Evolutionary conservation across 2,329 filamentous ascomycete genomes (phyloP), one percentile per base, ranked within the genome.

Genomic region (Cordyceps fumosorosea): DNA sequence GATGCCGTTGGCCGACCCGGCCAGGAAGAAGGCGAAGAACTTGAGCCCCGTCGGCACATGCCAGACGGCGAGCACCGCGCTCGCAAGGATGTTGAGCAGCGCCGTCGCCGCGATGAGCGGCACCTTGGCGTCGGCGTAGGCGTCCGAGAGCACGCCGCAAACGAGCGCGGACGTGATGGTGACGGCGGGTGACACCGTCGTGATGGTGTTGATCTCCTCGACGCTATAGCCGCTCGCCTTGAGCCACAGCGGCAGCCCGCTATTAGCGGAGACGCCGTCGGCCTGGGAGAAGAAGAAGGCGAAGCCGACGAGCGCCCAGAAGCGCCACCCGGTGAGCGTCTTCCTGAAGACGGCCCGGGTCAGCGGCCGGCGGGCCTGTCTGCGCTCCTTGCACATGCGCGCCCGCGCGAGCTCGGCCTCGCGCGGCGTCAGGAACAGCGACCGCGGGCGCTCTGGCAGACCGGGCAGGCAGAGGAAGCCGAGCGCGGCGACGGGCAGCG

Each of bases 131-230:
- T 78, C 81, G 37, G 37, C 37, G 60, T 82, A 77, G 0, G 77
- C 76, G 67, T 85, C 84, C 3, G 81, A 84, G 3, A 77, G 74
- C 78, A 81, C 84, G 2, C 81, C 83, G 64, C 82, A 84, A 3
- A 76, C 67, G 0, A 86, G 71, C 0, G 82, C 84, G 2, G 77
- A 77, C 10, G 83, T 71, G 0, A 84, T 66, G 34, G 73, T 70
- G 0, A 72, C 62, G 1, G 69, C 71, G 11, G 69, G 73, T 11
- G 70, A 76, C 0, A 75, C 74, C 0, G 78, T 80, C 0, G 80
- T 78, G 58, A 81, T 79, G 26, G 77, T 79, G 62, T 83, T 83
- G 62, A 84, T 82, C 22, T 82, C 74, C 48, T 63, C 70, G 63
- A 67, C 70, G 64, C 62, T 67, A 62, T 67, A 76, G 29, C 62